Evolutionary conservation across 805 yeast genomes (phyloP), one percentile per base, ranked within the genome.

Genomic region (Candida ortonii): DNA sequence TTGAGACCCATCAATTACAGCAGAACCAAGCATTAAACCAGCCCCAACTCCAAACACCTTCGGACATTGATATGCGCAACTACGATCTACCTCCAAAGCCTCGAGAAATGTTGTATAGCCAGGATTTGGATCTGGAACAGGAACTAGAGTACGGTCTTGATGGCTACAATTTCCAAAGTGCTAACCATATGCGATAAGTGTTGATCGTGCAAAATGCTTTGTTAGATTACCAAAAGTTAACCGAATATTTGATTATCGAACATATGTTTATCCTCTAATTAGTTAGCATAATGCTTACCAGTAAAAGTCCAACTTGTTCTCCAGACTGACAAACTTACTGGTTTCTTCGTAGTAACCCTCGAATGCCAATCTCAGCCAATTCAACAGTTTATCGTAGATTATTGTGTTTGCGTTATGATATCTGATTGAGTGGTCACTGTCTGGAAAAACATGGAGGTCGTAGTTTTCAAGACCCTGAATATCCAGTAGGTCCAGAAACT

Each of bases 381-480:
- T 57, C 16, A 82, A 56, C 24, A 84, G 60, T 57, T 77, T 77
- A 53, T 84, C 85, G 53, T 72, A 83, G 13, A 84, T 80, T 7
- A 84, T 73, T n/a, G 52, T 64, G 47, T 76, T 73, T 2, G 86
- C 90, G 55, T 84, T 81, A 54, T 84, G 90, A 58, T 73, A 79
- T 28, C 75, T 63, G 39, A 84, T 83, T 23, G 76, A 64, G 53
- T 84, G 95, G 50, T 84, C 88, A 22, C 84, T 76, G 50, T 84
- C 95, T 4, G 95, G 90, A 68, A 84, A 84, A 6, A 83, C 71
- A 62, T 78, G 82, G 39, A 82, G 65, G 50, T 84, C 93, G 46
- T 78, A 84, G 61, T 93, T 93, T 52, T 85, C 94, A n/a, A 88
- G 74, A 3, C 71, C 73, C n/a, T 68, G 73, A 35, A 79, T 50